Evolutionary conservation across 495 filamentous ascomycete genomes (phyloP).

Genomic region (Neurospora sp.): DNA sequence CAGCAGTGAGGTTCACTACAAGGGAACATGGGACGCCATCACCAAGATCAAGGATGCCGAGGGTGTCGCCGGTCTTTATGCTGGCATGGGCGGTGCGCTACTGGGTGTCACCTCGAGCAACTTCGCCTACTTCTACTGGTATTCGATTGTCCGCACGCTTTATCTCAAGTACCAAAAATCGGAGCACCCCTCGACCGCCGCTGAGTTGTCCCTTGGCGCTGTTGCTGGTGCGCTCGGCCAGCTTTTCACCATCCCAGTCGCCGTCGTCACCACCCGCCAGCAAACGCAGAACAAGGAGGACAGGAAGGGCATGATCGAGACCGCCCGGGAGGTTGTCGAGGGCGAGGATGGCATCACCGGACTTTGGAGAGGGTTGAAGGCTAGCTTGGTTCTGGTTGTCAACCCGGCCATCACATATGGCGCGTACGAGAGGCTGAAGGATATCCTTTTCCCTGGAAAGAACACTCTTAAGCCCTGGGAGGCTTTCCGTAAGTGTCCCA

Average conservation of each 20-base stretch:
- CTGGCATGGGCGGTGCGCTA: conserved; percentile 76
- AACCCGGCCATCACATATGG: conserved; percentile 98
- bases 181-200: conserved; percentile 66
- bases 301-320: conserved; percentile 79
- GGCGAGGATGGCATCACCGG: conserved; percentile 85
- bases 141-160: conserved; percentile 73
- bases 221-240: conserved; percentile 86
- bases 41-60: conserved; percentile 75
- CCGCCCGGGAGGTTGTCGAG: conserved; percentile 76
- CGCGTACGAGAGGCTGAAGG: conserved; percentile 85
- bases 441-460: conserved; percentile 67
- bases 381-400: conserved; percentile 89
- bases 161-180: conserved; percentile 61
- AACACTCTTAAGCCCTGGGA: conserved; percentile 71
- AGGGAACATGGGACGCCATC: conserved; percentile 78
- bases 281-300: conserved; percentile 81
- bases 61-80: conserved; percentile 73
- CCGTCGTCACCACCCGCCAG: conserved; percentile 90
- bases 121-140: conserved; percentile 99
- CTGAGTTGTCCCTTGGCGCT: conserved; percentile 81
- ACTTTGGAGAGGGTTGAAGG: conserved; percentile 92
- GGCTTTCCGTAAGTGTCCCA: conserved; percentile 63
- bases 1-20: conserved; percentile 57
- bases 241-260: conserved; percentile 90
- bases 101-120: conserved; percentile 94